Percentiles rank a stretch among this genome's conserved stretches.
These are phyloP conservation scores for Fagus crenata DNA, from an alignment of 306 rosid genomes.

Conservation along the genomic window DNA sequence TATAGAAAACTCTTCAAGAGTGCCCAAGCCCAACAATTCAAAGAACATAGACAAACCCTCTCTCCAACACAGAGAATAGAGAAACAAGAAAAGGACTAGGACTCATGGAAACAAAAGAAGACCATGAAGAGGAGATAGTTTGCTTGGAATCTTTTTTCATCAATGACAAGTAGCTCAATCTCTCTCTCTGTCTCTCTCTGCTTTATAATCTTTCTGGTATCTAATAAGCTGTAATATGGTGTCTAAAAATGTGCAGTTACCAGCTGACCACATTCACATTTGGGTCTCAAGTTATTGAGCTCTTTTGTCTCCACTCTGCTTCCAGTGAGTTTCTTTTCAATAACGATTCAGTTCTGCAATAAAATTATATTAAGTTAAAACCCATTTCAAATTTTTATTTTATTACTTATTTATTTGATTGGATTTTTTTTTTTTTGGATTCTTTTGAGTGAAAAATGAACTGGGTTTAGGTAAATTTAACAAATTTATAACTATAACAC, in stretches of 20 bases:
- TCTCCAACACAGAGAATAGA: not conserved
- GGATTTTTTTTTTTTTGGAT: not conserved
- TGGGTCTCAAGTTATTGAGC: constrained; percentile 74
- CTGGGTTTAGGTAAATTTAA: not conserved
- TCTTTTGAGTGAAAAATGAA: not conserved
- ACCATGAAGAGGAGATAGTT: constrained; percentile 63
- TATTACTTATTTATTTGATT: not conserved
- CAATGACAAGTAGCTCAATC: constrained; percentile 58
- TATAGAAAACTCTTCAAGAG: not conserved
- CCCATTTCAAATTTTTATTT: not conserved
- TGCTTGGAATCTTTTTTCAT: constrained; percentile 78
- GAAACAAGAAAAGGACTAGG: not conserved
- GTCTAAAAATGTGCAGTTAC: constrained; percentile 55
- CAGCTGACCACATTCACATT: constrained; percentile 71
- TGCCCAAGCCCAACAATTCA: not conserved
- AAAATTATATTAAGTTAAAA: not conserved
- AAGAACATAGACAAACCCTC: not conserved
- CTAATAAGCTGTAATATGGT: not conserved
- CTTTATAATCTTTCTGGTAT: not conserved
- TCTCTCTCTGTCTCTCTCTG: not conserved
- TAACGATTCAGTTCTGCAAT: not conserved
- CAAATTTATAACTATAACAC: not conserved
- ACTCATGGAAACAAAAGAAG: constrained; percentile 27
- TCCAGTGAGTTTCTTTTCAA: constrained; percentile 58
- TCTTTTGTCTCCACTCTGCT: constrained; percentile 79